Conservation (phyloP, 441 rosid species). For the Arabidopsis lyrata region DNA sequence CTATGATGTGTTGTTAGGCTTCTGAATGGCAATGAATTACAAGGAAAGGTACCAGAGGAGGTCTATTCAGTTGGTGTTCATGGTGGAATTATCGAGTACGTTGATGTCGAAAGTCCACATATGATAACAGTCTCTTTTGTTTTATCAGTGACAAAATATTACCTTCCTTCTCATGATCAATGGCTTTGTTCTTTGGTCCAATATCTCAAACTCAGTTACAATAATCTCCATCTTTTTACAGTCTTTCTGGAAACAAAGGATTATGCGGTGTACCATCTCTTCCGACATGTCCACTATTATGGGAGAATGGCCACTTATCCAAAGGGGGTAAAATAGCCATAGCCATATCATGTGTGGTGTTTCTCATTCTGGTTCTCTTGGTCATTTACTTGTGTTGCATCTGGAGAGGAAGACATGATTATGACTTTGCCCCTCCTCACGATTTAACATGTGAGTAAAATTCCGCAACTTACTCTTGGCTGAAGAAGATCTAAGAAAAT, state of each 20-base stretch:
- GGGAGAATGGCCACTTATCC: constrained; percentile 89
- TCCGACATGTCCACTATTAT: constrained; percentile 76
- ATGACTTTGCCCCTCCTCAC: constrained; percentile 90
- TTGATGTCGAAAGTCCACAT: constrained; percentile 10
- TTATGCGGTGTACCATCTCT: constrained; percentile 88
- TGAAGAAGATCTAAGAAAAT: constrained; percentile 6
- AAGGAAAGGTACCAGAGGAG: constrained; percentile 89
- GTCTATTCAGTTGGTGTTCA: constrained; percentile 88
- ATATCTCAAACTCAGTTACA: constrained; percentile 6
- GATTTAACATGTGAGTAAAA: constrained; percentile 83
- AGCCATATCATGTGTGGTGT: constrained; percentile 60
- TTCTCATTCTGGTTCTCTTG: constrained; percentile 54
- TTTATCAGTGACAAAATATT: not conserved
- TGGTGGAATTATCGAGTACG: constrained; percentile 97
- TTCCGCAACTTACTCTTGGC: not conserved
- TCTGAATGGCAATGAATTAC: constrained; percentile 72
- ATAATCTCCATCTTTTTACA: constrained; percentile 43
- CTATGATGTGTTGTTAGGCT: constrained; percentile 54
- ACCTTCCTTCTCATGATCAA: not conserved
- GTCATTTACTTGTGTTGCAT: constrained; percentile 68
- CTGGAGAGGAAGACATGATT: constrained; percentile 76
- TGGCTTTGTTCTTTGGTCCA: constrained; percentile 9
- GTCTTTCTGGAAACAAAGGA: constrained; percentile 95
- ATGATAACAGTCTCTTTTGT: not conserved
- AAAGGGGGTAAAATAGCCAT: constrained; percentile 81